Percentiles rank a stretch among this genome's conserved stretches.
Conservation (phyloP, 768 basidiomycete genomes). For the Trametes villosa region DNA sequence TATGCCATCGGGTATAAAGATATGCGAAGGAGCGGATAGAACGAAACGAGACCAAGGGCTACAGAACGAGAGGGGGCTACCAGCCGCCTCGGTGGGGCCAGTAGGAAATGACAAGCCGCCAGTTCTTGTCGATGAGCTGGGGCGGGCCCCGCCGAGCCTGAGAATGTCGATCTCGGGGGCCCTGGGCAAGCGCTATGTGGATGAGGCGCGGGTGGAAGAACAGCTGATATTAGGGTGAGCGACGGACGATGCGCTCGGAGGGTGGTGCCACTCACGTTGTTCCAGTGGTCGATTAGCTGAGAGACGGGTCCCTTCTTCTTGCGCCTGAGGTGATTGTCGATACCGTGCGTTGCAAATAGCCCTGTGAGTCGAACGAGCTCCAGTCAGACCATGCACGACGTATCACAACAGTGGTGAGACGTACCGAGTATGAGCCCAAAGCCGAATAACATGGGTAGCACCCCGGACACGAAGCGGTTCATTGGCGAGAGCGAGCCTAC, state of each 20-base stretch:
- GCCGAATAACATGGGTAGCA: constrained; percentile 6
- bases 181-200: constrained; percentile 26
- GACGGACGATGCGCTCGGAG: too few species aligned
- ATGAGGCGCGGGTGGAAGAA: constrained; percentile 31
- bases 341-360: constrained; percentile 16
- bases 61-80: too few species aligned
- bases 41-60: too few species aligned
- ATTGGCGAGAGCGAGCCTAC: constrained; percentile 22
- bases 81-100: not conserved
- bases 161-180: constrained; percentile 6
- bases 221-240: constrained; percentile 12
- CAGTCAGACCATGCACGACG: not conserved
- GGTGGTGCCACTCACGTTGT: constrained; percentile 43
- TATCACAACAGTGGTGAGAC: not conserved
- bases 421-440: constrained; percentile 8
- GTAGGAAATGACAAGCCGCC: constrained; percentile 21
- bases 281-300: constrained; percentile 53
- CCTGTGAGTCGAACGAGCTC: constrained; percentile 30
- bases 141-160: not conserved
- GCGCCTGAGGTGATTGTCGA: constrained; percentile 34
- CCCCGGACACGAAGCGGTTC: constrained; percentile 17
- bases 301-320: constrained; percentile 45
- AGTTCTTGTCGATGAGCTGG: constrained; percentile 14
- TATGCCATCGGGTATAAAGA: too few species aligned
- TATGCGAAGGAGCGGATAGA: too few species aligned